Evolutionary conservation across 306 rosid species (phyloP), one percentile per base, ranked within the genome.

Genomic region (Luffa aegyptiaca): DNA sequence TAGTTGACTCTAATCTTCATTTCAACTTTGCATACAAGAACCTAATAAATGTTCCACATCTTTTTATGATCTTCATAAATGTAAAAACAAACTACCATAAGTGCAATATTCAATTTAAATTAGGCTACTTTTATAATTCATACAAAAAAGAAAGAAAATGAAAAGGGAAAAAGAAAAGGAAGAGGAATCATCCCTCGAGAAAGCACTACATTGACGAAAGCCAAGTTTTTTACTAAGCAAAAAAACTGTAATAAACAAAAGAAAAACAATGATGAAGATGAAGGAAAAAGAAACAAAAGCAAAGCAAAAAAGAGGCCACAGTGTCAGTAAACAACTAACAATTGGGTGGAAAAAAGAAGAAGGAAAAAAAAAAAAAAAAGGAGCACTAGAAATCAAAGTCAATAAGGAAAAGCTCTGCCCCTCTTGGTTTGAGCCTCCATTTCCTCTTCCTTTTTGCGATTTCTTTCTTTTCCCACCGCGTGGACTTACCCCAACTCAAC

Each of bases 401-500:
- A 73, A 73, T 49, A 48, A 33, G 42, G 44, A 13, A 49, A 73
- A 70, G 56, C 26, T 71, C 61, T 31, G 14, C 61, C 31, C 45
- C 44, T 49, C 61, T 73, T 49, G 78, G 42, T 46, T 26, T 31
- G 10, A 48, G 13, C 26, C 59, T 6, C 56, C 18, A 44, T 70
- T 70, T 45, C 55, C 76, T 10, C 65, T 55, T 18, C 49, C 26
- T 17, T 35, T 17, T 55, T 55, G 21, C 59, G 51, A 18, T 74
- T 77, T 77, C 26, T 69, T 61, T 77, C 52, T 39, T 57, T 77
- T 8, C 33, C 56, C 57, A 21, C 56, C 65, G 80, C 80, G 80
- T 57, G 71, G 80, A 77, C 80, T 56, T 61, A 45, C 56, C 39
- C 57, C 80, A 58, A 77, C 80, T 13, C 39, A 77, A 57, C 55